Percentiles rank a stretch among this genome's conserved stretches.
Conservation (phyloP, 345 rosid genomes). For the Psidium friedrichsthalianum region DNA sequence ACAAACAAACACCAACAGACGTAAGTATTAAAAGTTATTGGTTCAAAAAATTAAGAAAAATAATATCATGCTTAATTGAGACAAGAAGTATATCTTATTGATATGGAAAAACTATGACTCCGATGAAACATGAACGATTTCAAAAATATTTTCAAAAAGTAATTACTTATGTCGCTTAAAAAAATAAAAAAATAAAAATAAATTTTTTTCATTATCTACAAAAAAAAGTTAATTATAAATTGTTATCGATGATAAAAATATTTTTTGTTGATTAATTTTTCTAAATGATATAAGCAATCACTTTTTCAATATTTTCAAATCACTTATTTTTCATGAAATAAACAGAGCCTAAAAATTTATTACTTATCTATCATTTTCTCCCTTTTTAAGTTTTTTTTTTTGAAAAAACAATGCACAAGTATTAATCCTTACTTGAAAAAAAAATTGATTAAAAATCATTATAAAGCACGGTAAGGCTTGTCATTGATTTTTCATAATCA, state of each 20-base stretch:
- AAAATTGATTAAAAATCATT: neutral
- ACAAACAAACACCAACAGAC: no score
- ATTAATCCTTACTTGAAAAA: neutral
- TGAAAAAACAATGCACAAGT: neutral
- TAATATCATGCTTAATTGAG: neutral
- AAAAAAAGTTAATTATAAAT: no score
- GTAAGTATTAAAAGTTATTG: neutral
- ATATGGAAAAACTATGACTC: neutral
- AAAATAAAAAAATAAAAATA: no score
- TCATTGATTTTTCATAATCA: neutral
- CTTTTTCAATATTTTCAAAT: no score
- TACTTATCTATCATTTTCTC: neutral
- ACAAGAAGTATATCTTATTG: neutral
- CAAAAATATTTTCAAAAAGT: no score
- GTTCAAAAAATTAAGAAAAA: neutral
- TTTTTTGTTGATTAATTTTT: no score
- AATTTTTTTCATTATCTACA: no score
- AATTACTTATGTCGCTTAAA: no score
- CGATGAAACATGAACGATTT: no score
- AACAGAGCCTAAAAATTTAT: neutral
- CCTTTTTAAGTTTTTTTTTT: neutral
- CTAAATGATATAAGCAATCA: no score
- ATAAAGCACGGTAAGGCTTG: neutral
- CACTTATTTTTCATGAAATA: no score
- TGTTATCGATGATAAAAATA: no score